Evolutionary conservation across 768 basidiomycete genomes (phyloP).

Genomic region (Suillus spraguei): DNA sequence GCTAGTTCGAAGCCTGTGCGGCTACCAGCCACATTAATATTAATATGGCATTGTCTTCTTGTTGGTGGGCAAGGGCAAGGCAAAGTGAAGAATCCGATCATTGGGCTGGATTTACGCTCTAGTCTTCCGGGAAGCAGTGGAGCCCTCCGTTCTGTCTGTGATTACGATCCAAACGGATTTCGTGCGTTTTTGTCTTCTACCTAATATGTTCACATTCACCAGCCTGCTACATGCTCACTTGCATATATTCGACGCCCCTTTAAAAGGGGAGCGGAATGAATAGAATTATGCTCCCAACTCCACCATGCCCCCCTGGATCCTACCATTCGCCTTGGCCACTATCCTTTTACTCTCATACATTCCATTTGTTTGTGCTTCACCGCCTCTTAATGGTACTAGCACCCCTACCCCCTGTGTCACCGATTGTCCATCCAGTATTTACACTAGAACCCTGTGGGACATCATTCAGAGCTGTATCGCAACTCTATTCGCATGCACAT

Average conservation of each 20-base stretch:
- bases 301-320: neutral
- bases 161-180: neutral
- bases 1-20: too few relatives aligned
- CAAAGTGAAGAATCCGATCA: too few relatives aligned
- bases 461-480: conserved; percentile 32
- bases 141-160: neutral
- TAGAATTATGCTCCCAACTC: neutral
- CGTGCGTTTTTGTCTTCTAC: conserved; percentile 3
- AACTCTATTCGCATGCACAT: conserved; percentile 33
- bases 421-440: neutral
- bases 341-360: neutral
- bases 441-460: conserved; percentile 34
- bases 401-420: neutral
- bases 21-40: neutral
- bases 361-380: neutral
- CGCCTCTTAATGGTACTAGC: neutral
- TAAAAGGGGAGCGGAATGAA: neutral
- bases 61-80: neutral
- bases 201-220: neutral
- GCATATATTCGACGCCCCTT: too few relatives aligned
- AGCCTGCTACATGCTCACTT: neutral
- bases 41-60: neutral
- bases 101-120: neutral
- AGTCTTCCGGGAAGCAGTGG: neutral
- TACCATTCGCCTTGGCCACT: neutral